phyloP scores from a whole-genome alignment of 1,139 yeast genomes.

The Sugiyamaella novakii region DNA sequence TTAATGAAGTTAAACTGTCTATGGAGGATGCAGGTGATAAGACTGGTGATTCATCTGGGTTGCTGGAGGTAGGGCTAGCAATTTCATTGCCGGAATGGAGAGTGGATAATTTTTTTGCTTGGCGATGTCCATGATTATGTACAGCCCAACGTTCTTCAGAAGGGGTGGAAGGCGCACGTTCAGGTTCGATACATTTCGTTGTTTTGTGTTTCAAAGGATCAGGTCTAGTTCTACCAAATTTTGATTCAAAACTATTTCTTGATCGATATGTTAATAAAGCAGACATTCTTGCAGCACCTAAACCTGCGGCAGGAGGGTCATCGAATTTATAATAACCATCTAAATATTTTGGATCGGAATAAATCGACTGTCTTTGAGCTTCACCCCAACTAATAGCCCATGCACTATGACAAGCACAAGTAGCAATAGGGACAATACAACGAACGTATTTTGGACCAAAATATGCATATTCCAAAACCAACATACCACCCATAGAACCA shows the following conservation, averaged over 20 bases:
- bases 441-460: constrained; percentile 72
- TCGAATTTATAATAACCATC: constrained; percentile 81
- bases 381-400: constrained; percentile 99
- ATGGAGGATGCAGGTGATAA: constrained; percentile 27
- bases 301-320: constrained; percentile 82
- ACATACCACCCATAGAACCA: constrained; percentile 99
- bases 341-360: constrained; percentile 86
- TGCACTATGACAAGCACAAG: constrained; percentile 92
- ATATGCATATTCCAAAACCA: constrained; percentile 82
- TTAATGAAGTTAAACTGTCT: constrained; percentile 22
- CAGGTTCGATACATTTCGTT: constrained; percentile 28
- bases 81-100: background rate
- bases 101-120: constrained; percentile 16
- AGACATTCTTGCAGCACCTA: constrained; percentile 97
- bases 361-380: constrained; percentile 93
- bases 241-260: constrained; percentile 83
- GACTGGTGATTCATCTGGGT: constrained; percentile 1
- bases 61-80: constrained; percentile 10
- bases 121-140: constrained; percentile 62
- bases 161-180: constrained; percentile 42
- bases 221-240: constrained; percentile 83
- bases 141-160: constrained; percentile 60
- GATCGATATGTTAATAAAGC: constrained; percentile 92
- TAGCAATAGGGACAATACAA: constrained; percentile 80
- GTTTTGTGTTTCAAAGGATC: constrained; percentile 46